Evolutionary conservation across 2,329 filamentous ascomycete species (phyloP).

Genomic region (Fusarium sarcochroum): DNA sequence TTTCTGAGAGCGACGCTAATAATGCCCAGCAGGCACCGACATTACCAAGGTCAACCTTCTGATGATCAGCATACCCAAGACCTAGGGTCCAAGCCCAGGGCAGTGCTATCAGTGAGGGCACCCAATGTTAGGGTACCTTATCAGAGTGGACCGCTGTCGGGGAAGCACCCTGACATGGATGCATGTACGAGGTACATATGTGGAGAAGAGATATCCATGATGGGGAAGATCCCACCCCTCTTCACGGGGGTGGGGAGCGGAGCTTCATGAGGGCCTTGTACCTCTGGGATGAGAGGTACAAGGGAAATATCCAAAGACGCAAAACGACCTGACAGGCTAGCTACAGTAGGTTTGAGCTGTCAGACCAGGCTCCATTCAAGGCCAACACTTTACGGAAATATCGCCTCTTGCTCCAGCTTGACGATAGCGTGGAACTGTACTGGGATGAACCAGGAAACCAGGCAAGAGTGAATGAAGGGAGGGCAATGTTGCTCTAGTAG

Average conservation of each 20-base stretch:
- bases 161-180: conserved; percentile 36
- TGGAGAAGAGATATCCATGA: conserved; percentile 27
- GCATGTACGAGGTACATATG: conserved; percentile 24
- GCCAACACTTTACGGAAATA: conserved; percentile 11
- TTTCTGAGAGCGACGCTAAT: not conserved
- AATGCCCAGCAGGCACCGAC: conserved; percentile 7
- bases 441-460: conserved; percentile 23
- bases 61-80: conserved; percentile 22
- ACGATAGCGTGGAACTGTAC: not conserved
- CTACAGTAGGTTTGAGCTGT: conserved; percentile 4
- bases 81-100: conserved; percentile 16
- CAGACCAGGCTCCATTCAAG: conserved; percentile 18
- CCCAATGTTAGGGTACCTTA: conserved; percentile 23
- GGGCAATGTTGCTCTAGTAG: conserved; percentile 13
- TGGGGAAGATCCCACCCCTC: conserved; percentile 36
- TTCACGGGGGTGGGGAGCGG: conserved; percentile 31
- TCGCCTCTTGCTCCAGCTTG: conserved; percentile 15
- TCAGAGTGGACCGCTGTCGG: conserved; percentile 32
- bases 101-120: conserved; percentile 13
- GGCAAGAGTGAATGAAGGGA: conserved; percentile 15
- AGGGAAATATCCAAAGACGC: conserved; percentile 17
- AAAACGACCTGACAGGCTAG: conserved; percentile 25
- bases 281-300: conserved; percentile 4
- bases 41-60: conserved; percentile 5
- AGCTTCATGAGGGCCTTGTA: conserved; percentile 13